These are phyloP conservation scores for Penicillium nordicum DNA, from an alignment of 2,329 filamentous ascomycete species.

Conservation along the genomic window DNA sequence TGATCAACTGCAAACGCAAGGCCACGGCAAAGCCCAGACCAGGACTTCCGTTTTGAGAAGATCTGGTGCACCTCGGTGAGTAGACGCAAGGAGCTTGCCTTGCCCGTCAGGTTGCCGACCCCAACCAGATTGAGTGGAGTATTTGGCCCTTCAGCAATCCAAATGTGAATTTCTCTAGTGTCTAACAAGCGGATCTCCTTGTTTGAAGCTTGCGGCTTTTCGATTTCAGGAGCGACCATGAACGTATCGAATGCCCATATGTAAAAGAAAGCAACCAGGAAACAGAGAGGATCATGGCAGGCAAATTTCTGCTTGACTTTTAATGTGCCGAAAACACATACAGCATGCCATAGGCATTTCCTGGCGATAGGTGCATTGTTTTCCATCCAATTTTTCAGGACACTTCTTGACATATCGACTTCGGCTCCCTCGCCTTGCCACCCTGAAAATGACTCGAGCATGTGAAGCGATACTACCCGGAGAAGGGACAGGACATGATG, in stretches of 20 bases:
- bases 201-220: background rate
- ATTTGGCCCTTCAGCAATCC: background rate
- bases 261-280: background rate
- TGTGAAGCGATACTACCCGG: background rate
- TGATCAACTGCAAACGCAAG: background rate
- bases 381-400: background rate
- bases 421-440: background rate
- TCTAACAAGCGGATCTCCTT: background rate
- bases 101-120: background rate
- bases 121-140: background rate
- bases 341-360: constrained; percentile 2
- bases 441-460: background rate
- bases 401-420: background rate
- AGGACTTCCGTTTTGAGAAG: background rate
- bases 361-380: background rate
- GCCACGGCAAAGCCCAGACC: background rate
- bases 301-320: background rate
- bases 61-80: background rate
- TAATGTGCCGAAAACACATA: background rate
- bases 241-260: constrained; percentile 1
- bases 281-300: constrained; percentile 1
- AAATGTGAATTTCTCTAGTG: background rate
- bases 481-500: background rate
- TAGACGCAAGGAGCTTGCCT: background rate
- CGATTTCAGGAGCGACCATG: background rate